Conservation (phyloP, 75 land plant genomes). For the Cunninghamia lanceolata region DNA sequence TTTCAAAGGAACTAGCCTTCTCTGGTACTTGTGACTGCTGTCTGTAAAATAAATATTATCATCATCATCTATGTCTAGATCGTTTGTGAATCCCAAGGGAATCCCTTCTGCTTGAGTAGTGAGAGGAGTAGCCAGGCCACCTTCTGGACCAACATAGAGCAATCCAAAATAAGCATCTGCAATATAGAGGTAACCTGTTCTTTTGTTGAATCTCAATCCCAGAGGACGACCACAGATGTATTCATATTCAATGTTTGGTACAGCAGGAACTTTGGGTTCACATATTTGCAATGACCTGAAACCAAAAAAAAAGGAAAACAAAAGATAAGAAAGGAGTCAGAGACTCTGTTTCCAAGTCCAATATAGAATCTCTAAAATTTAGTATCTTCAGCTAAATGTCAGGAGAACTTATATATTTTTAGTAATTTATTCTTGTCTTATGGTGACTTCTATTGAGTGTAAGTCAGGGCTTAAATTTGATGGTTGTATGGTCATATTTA, state of each 20-base stretch:
- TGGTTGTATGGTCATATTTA: too few relatives aligned
- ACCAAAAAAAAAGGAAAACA: background rate
- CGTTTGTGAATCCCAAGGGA: conserved; percentile 74
- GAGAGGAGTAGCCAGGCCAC: conserved; percentile 67
- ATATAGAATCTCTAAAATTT: background rate
- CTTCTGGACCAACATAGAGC: conserved; percentile 56
- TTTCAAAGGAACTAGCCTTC: conserved; percentile 26
- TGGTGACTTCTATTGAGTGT: too few relatives aligned
- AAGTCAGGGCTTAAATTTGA: too few relatives aligned
- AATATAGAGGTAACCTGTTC: conserved; percentile 62
- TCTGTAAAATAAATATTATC: conserved; percentile 84
- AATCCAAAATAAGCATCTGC: conserved; percentile 83
- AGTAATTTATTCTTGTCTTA: too few relatives aligned
- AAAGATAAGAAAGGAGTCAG: background rate
- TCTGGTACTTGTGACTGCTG: conserved; percentile 61
- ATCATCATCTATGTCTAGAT: conserved; percentile 67
- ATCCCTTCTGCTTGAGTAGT: conserved; percentile 48
- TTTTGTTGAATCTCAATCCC: conserved; percentile 62
- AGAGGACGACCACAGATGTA: conserved; percentile 64
- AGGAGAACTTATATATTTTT: background rate
- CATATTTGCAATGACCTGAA: background rate
- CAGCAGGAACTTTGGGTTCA: background rate
- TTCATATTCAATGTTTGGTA: conserved; percentile 26
- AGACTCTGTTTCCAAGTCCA: background rate
- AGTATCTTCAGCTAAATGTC: background rate